Evolutionary conservation across 495 filamentous ascomycete genomes (phyloP).

Genomic region (Daldinia vernicosa): DNA sequence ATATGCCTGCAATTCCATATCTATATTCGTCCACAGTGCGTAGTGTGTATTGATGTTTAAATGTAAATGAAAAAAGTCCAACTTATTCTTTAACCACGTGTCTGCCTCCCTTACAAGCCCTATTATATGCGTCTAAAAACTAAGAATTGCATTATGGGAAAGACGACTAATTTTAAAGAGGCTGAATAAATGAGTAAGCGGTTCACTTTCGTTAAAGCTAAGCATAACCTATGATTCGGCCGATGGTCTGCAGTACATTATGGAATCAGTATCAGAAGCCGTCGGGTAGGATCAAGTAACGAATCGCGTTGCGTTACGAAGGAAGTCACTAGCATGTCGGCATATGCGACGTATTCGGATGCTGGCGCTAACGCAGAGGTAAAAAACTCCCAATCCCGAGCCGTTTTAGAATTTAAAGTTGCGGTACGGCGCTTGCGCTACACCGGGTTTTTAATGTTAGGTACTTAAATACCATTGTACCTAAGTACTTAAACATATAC

Average conservation of each 20-base stretch:
- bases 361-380: neutral
- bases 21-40: neutral
- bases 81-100: neutral
- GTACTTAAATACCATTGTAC: neutral
- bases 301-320: constrained; percentile 7
- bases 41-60: neutral
- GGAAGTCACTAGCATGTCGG: too few species aligned
- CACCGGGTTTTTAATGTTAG: neutral
- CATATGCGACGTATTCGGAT: constrained; percentile 8
- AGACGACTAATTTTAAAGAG: neutral
- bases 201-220: neutral
- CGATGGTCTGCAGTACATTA: neutral
- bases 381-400: constrained; percentile 14
- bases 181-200: neutral
- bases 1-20: neutral
- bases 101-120: neutral
- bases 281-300: neutral
- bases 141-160: neutral
- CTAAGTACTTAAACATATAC: neutral
- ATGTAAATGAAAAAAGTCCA: neutral
- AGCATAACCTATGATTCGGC: neutral
- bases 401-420: constrained; percentile 37
- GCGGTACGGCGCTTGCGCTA: constrained; percentile 35
- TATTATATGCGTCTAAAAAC: neutral
- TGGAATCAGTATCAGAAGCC: neutral